Conservation (phyloP, 2,329 filamentous ascomycete species). For the Aspergillus proliferans region DNA sequence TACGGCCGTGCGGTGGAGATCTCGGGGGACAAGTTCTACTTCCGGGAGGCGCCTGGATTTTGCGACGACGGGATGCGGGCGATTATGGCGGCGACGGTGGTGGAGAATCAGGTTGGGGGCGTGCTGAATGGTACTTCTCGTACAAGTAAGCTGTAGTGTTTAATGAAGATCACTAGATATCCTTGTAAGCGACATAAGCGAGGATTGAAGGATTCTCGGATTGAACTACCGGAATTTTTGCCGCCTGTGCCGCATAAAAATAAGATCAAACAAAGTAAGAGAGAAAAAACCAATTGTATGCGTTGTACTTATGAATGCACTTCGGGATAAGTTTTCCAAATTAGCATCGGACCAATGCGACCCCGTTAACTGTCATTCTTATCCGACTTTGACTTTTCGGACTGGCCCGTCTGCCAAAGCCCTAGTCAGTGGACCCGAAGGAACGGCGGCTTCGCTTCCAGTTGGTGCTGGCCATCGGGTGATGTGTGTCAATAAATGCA, state of each 20-base stretch:
- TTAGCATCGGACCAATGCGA: not conserved
- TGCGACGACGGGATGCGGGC: constrained; percentile 22
- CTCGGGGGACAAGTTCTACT: constrained; percentile 14
- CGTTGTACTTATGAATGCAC: too few relatives aligned
- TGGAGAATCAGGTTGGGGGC: constrained; percentile 23
- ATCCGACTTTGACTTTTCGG: not conserved
- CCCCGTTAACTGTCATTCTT: constrained; percentile 4
- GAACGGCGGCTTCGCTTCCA: not conserved
- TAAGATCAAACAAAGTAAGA: too few relatives aligned
- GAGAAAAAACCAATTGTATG: too few relatives aligned
- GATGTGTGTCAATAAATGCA: too few relatives aligned
- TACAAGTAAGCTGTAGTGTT: not conserved
- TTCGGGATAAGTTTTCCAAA: not conserved
- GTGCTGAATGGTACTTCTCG: constrained; percentile 9
- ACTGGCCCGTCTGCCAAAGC: not conserved
- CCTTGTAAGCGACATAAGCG: too few relatives aligned
- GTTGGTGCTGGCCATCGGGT: not conserved
- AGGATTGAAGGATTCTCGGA: too few relatives aligned
- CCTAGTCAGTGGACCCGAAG: too few relatives aligned
- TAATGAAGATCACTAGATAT: too few relatives aligned
- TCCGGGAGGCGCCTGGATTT: constrained; percentile 16
- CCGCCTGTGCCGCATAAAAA: too few relatives aligned
- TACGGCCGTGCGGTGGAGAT: constrained; percentile 21
- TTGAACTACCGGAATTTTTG: too few relatives aligned
- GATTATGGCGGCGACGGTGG: constrained; percentile 23